These are phyloP conservation scores for Calonectria naviculata DNA, from an alignment of 2,329 filamentous ascomycete species.

Conservation along the genomic window DNA sequence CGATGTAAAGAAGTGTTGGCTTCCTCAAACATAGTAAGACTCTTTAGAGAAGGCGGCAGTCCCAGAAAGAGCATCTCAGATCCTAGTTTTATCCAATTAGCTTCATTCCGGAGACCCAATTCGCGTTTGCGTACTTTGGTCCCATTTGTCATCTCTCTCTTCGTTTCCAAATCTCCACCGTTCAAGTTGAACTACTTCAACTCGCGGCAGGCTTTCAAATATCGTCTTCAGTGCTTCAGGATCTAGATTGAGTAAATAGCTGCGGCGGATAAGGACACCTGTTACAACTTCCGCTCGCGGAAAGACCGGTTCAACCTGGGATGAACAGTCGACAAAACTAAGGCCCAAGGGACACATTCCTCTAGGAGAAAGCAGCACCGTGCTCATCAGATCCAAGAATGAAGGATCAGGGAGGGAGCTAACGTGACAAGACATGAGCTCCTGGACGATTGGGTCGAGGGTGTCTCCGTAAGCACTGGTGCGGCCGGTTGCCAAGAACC, in stretches of 20 bases:
- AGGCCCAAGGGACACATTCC: not conserved
- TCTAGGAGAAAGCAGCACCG: not conserved
- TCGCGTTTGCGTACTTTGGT: not conserved
- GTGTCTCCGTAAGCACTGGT: not conserved
- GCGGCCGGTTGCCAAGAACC: not conserved
- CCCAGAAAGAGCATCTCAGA: not conserved
- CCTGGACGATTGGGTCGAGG: not conserved
- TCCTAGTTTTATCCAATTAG: not conserved
- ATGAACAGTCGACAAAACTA: not conserved
- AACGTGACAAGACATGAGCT: not conserved
- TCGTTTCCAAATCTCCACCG: not conserved
- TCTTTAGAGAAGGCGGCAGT: not conserved
- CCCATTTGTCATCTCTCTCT: not conserved
- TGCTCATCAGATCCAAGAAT: not conserved
- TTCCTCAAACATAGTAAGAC: not conserved
- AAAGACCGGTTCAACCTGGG: not conserved
- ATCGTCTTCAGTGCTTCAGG: not conserved
- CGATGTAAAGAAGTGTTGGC: not conserved
- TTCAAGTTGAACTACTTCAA: not conserved
- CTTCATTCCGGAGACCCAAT: not conserved
- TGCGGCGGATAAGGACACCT: not conserved
- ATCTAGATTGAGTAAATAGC: not conserved
- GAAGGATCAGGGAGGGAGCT: not conserved
- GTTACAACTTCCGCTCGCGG: not conserved
- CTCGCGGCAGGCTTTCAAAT: not conserved